Evolutionary conservation across 225 moss, liverwort and hornwort genomes (phyloP), one percentile per base, ranked within the genome.

Genomic region (Sphagnum contortum): DNA sequence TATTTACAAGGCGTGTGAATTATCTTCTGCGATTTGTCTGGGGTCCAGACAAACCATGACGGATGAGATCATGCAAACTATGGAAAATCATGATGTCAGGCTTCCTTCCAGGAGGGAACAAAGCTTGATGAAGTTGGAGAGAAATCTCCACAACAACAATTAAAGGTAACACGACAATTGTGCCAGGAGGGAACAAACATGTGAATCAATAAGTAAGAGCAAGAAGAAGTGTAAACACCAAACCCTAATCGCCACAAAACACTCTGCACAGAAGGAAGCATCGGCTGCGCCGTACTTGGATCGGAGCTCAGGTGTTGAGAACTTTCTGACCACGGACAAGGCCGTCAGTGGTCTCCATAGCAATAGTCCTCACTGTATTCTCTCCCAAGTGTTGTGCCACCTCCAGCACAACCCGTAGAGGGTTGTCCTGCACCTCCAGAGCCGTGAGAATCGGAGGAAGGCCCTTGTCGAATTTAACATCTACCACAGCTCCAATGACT

Each of bases 311-410:
- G 9, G 94, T 94, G 71, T 94, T 91, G 57, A 94, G 73, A 48
- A 94, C 91, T 62, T 79, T 88, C 69, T 94, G 94, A 12, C 94
- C 94, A 12, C 94, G 94, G 3, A 94, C 94, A 14, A 94, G 79
- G 5, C 94, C 94, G 58, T 94, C 94, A 6, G 94, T 94, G 66
- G 87, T 77, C 77, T 94, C 94, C 94, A 94, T 94, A 55, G 94
- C 94, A 79, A 94, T 94, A n/a, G 91, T 94, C 52, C 94, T 83
- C 63, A 91, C 94, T 2, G 81, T 82, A 49, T 62, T 87, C 81
- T 94, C 94, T 49, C 94, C 94, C 83, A 94, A 70, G 73, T 94
- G 94, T 87, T 91, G 91, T 47, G 94, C 94, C 59, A 94, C 94
- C 70, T 94, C 94, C 66, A 94, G 66, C 64, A 94, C 94, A 47